A percentile compares a stretch with the other conserved stretches of the same genome.
phyloP scores from a whole-genome alignment of 768 basidiomycete species.

The Auriscalpium orientale region DNA sequence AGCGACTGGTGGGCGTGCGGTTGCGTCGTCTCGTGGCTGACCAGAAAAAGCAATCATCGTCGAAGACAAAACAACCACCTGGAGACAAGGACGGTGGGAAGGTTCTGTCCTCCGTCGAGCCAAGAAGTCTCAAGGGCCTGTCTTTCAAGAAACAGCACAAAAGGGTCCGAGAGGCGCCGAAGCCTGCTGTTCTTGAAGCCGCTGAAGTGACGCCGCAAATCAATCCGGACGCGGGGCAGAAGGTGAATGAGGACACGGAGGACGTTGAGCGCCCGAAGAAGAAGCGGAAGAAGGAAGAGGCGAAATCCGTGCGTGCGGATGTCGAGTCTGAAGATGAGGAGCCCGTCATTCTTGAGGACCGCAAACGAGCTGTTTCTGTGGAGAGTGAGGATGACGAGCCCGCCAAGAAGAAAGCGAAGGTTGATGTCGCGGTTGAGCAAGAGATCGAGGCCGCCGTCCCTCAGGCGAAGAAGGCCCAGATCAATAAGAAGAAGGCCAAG shows the following conservation, averaged over 20 bases:
- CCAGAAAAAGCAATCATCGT: conserved; percentile 35
- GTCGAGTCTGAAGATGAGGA: conserved; percentile 60
- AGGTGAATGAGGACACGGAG: conserved; percentile 27
- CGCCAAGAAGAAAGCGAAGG: conserved; percentile 35
- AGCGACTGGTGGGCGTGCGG: conserved; percentile 48
- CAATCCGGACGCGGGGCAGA: conserved; percentile 7
- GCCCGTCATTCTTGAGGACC: conserved; percentile 12
- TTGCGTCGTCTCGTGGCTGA: conserved; percentile 46
- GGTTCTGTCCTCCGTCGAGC: conserved; percentile 14
- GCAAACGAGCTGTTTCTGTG: conserved; percentile 23
- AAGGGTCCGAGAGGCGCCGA: conserved; percentile 29
- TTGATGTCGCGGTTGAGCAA: conserved; percentile 10
- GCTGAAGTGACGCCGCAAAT: conserved; percentile 23
- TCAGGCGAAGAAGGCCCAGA: conserved; percentile 11
- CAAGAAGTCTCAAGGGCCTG: conserved; percentile 29
- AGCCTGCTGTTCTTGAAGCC: conserved; percentile 16
- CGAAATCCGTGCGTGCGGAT: conserved; percentile 32
- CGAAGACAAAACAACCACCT: conserved; percentile 18
- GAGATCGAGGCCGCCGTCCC: conserved; percentile 10
- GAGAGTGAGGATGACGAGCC: conserved; percentile 32
- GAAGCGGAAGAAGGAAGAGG: conserved; percentile 46
- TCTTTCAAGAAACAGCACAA: conserved; percentile 39
- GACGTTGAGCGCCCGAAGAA: conserved; percentile 45
- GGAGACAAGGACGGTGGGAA: conserved; percentile 34
- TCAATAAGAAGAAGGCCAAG: conserved; percentile 28